Conservation (phyloP, 2,329 filamentous ascomycete species). For the Claviceps cyperi region DNA sequence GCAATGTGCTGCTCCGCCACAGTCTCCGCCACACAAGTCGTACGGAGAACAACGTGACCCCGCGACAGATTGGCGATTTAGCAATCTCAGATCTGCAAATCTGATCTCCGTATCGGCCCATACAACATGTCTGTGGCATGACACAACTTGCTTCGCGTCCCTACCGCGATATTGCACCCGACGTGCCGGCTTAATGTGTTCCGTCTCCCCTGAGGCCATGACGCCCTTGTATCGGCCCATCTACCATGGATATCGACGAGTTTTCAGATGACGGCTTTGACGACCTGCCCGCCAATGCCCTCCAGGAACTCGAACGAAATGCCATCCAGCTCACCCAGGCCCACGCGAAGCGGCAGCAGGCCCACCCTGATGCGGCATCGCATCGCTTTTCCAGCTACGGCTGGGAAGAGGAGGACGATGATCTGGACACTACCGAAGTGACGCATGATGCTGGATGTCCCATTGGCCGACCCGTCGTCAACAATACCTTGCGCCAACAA, state of each 20-base stretch:
- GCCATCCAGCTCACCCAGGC: constrained; percentile 47
- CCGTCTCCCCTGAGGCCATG: constrained; percentile 5
- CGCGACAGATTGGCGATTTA: constrained; percentile 6
- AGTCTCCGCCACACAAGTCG: background rate
- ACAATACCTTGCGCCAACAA: constrained; percentile 22
- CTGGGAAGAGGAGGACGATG: constrained; percentile 41
- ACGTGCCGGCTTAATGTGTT: background rate
- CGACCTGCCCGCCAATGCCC: constrained; percentile 38
- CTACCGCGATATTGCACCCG: background rate
- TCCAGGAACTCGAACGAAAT: constrained; percentile 49
- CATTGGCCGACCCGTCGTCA: constrained; percentile 20
- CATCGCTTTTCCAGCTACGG: constrained; percentile 22
- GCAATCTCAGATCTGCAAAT: background rate
- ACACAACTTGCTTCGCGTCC: background rate
- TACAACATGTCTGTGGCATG: background rate
- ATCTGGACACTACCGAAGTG: constrained; percentile 43
- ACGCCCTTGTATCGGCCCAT: constrained; percentile 6
- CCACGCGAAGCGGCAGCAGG: constrained; percentile 12
- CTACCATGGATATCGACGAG: constrained; percentile 33
- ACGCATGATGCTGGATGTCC: constrained; percentile 32
- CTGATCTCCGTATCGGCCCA: background rate
- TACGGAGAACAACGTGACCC: constrained; percentile 3
- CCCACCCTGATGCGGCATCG: constrained; percentile 9
- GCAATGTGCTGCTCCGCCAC: background rate
- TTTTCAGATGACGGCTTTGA: constrained; percentile 52